Evolutionary conservation across 345 rosid genomes (phyloP).

Genomic region (Physaria fendleri): DNA sequence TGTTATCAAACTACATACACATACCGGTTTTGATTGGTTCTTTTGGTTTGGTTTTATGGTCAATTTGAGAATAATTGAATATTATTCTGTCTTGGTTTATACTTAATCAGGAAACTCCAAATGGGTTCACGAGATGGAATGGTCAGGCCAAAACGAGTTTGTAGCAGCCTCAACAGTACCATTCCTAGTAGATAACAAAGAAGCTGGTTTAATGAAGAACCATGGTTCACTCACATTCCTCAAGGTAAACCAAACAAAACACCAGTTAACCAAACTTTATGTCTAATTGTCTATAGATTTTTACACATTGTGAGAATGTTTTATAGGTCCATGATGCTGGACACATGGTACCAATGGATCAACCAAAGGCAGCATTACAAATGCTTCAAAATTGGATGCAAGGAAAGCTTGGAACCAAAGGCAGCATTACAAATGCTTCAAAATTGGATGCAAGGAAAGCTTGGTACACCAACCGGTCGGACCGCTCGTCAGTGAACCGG

Average conservation of each 20-base stretch:
- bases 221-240: conserved; percentile 82
- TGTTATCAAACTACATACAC: no score
- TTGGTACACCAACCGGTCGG: conserved; percentile 25
- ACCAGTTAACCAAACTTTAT: background rate
- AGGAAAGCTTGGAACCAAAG: conserved; percentile 67
- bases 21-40: no score
- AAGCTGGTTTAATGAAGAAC: conserved; percentile 61
- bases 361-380: conserved; percentile 72
- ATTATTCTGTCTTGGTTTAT: no score
- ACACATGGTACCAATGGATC: conserved; percentile 97
- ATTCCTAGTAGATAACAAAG: conserved; percentile 45
- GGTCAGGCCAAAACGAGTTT: conserved; percentile 69
- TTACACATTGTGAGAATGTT: background rate
- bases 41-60: background rate
- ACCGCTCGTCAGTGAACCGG: conserved; percentile 25
- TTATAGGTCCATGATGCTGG: conserved; percentile 70
- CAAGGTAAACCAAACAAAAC: conserved; percentile 38
- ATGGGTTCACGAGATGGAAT: conserved; percentile 79
- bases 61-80: no score
- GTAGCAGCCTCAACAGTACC: conserved; percentile 46
- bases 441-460: conserved; percentile 76
- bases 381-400: conserved; percentile 82
- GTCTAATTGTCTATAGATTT: background rate
- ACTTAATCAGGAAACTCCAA: conserved; percentile 66
- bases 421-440: conserved; percentile 67